These are phyloP conservation scores for Hyaloscypha bicolor DNA, from an alignment of 495 filamentous ascomycete species.

Conservation along the genomic window DNA sequence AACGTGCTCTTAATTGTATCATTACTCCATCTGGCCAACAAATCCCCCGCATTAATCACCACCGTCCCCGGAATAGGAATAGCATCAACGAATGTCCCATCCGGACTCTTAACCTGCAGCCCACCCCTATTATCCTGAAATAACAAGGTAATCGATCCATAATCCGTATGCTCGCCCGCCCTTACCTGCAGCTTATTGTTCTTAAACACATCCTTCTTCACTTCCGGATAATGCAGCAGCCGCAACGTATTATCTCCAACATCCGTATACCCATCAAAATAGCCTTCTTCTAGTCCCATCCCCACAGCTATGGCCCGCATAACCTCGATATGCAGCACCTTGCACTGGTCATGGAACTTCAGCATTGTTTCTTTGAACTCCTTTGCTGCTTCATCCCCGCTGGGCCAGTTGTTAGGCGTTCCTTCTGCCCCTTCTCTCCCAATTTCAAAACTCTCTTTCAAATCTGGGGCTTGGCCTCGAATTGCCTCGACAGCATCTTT, in stretches of 20 bases:
- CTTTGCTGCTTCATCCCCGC: slow-evolving; percentile 52
- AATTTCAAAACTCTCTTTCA: slow-evolving; percentile 87
- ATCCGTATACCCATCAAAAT: slow-evolving; percentile 77
- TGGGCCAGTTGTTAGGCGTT: slow-evolving; percentile 81
- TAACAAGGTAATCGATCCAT: slow-evolving; percentile 83
- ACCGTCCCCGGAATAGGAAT: slow-evolving; percentile 81
- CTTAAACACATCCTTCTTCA: slow-evolving; percentile 66
- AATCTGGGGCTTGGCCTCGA: slow-evolving; percentile 64
- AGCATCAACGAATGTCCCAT: slow-evolving; percentile 79
- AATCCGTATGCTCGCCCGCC: slow-evolving; percentile 87
- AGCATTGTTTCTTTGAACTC: slow-evolving; percentile 76
- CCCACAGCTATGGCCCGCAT: slow-evolving; percentile 91
- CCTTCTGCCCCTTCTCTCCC: slow-evolving; percentile 70
- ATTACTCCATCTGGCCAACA: slow-evolving; percentile 89
- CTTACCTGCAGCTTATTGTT: slow-evolving; percentile 72
- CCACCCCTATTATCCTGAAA: slow-evolving; percentile 88
- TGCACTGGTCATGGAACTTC: slow-evolving; percentile 71
- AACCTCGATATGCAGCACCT: slow-evolving; percentile 71
- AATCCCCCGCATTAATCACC: slow-evolving; percentile 89
- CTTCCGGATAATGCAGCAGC: slow-evolving; percentile 85
- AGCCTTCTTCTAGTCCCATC: slow-evolving; percentile 69
- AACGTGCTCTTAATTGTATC: slow-evolving; percentile 85
- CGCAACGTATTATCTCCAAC: slow-evolving; percentile 83
- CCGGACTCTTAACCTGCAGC: slow-evolving; percentile 78
- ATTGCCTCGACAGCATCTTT: slow-evolving; percentile 59